phyloP scores from a whole-genome alignment of 768 basidiomycete genomes.

The Dacryopinax primogenitus region DNA sequence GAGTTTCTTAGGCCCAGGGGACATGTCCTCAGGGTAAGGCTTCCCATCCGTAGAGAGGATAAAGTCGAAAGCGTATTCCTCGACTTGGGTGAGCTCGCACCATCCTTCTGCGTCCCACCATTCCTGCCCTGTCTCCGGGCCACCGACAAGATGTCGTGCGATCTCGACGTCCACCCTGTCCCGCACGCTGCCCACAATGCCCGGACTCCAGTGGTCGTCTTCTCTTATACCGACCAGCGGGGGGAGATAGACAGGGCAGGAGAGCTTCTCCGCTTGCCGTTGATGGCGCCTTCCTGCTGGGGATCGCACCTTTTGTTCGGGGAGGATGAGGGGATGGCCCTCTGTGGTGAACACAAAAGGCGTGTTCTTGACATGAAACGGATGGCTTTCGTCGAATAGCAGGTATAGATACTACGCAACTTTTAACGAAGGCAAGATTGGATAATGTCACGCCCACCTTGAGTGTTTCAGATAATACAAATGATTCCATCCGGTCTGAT shows the following conservation, averaged over 20 bases:
- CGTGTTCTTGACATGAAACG: slow-evolving; percentile 58
- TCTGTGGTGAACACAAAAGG: slow-evolving; percentile 92
- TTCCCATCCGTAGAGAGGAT: slow-evolving; percentile 52
- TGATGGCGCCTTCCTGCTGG: slow-evolving; percentile 46
- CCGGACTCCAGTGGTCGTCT: slow-evolving; percentile 22
- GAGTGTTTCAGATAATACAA: slow-evolving; percentile 82
- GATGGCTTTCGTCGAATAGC: slow-evolving; percentile 77
- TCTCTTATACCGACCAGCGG: slow-evolving; percentile 6
- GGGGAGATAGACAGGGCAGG: slow-evolving; percentile 54
- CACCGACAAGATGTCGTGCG: slow-evolving; percentile 53
- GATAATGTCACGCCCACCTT: slow-evolving; percentile 41
- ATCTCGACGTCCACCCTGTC: slow-evolving; percentile 70
- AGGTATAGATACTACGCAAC: slow-evolving; percentile 71
- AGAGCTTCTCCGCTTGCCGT: slow-evolving; percentile 47
- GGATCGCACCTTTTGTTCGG: slow-evolving; percentile 40
- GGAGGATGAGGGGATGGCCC: slow-evolving; percentile 73
- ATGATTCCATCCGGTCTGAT: slow-evolving; percentile 96
- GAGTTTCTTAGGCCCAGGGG: slow-evolving; percentile 56
- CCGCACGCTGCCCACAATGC: slow-evolving; percentile 55
- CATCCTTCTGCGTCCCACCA: slow-evolving; percentile 59
- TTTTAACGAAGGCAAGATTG: not conserved
- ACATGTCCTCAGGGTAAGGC: slow-evolving; percentile 48
- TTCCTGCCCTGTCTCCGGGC: slow-evolving; percentile 32
- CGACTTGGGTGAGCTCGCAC: slow-evolving; percentile 57
- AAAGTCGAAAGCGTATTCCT: slow-evolving; percentile 70